Percentiles rank a stretch among this genome's conserved stretches.
Conservation (phyloP, 768 basidiomycete species). For the Tricholomella constricta region DNA sequence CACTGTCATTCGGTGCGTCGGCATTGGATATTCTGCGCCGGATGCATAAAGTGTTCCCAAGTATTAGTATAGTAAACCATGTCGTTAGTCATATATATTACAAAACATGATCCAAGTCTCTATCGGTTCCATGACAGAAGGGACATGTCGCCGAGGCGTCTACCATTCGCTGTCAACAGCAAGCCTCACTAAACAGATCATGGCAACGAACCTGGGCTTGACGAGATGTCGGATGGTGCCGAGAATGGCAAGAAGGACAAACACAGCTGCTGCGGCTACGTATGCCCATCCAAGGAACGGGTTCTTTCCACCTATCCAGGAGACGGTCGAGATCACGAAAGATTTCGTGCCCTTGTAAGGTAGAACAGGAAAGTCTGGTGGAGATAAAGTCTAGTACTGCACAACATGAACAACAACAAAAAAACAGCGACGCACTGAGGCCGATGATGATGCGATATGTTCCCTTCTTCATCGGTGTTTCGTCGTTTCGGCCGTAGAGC, state of each 20-base stretch:
- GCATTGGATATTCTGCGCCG: constrained; percentile 55
- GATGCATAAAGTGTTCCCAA: background rate
- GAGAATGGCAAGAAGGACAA: constrained; percentile 82
- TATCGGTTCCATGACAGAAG: constrained; percentile 83
- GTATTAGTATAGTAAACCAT: constrained; percentile 7
- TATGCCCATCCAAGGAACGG: constrained; percentile 99
- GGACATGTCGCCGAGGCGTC: constrained; percentile 86
- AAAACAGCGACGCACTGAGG: constrained; percentile 64
- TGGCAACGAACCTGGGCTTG: constrained; percentile 73
- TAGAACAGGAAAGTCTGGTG: constrained; percentile 88
- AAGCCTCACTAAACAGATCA: background rate
- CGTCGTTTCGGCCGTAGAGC: constrained; percentile 90
- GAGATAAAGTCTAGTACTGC: constrained; percentile 8
- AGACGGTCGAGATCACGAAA: constrained; percentile 94
- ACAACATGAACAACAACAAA: constrained; percentile 9
- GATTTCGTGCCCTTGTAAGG: constrained; percentile 95
- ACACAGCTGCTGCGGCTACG: constrained; percentile 84
- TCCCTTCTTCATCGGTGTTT: constrained; percentile 68
- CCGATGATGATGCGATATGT: constrained; percentile 74
- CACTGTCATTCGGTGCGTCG: constrained; percentile 58
- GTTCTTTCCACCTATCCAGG: constrained; percentile 99
- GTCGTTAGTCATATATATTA: constrained; percentile 17
- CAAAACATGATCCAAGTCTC: constrained; percentile 19
- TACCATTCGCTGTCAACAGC: constrained; percentile 27
- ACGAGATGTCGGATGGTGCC: constrained; percentile 92